These are phyloP conservation scores for Collybia nuda DNA, from an alignment of 768 basidiomycete genomes.

Conservation along the genomic window DNA sequence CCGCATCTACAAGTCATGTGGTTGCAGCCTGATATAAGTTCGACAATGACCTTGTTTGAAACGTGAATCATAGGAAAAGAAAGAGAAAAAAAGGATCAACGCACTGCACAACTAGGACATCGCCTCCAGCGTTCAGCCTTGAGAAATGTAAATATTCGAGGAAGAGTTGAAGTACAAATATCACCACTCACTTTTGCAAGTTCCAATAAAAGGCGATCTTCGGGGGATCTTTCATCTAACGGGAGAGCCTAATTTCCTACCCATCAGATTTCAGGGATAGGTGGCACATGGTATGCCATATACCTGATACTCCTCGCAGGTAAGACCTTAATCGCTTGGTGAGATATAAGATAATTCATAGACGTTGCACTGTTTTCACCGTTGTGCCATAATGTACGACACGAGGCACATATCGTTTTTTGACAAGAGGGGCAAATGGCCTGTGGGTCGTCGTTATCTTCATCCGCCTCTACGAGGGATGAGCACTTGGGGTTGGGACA, in stretches of 20 bases:
- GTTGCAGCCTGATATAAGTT: slow-evolving; percentile 32
- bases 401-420: slow-evolving; percentile 30
- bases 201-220: slow-evolving; percentile 32
- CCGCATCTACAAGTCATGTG: slow-evolving; percentile 41
- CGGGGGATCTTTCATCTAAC: slow-evolving; percentile 34
- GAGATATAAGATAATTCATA: not conserved
- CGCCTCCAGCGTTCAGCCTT: slow-evolving; percentile 39
- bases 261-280: not conserved
- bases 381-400: slow-evolving; percentile 32
- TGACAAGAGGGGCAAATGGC: slow-evolving; percentile 33
- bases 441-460: slow-evolving; percentile 29
- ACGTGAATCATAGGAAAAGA: not conserved
- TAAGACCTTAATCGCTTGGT: slow-evolving; percentile 1
- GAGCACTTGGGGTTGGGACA: slow-evolving; percentile 39
- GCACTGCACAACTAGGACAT: slow-evolving; percentile 30
- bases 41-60: slow-evolving; percentile 20
- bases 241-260: slow-evolving; percentile 27
- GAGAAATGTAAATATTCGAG: not conserved
- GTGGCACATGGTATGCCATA: not conserved
- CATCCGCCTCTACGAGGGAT: slow-evolving; percentile 29
- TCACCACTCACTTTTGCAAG: slow-evolving; percentile 26
- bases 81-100: not conserved
- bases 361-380: slow-evolving; percentile 23
- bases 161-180: not conserved
- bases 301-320: slow-evolving; percentile 15